phyloP scores from a whole-genome alignment of 2,329 filamentous ascomycete species.

The Alternaria sp. region DNA sequence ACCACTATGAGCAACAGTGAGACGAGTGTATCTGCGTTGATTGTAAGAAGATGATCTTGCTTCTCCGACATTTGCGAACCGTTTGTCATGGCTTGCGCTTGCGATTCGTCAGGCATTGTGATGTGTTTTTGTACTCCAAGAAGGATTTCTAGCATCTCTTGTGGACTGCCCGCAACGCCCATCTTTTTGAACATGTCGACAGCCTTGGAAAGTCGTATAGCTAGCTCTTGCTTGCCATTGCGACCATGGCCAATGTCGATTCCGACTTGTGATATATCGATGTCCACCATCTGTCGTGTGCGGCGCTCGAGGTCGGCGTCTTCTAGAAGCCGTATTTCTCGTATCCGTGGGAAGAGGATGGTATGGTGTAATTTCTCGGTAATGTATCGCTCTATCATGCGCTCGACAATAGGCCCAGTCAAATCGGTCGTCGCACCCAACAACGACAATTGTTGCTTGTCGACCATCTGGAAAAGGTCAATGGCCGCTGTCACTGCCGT shows the following conservation, averaged over 20 bases:
- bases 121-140: slow-evolving; percentile 83
- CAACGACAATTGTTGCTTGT: slow-evolving; percentile 92
- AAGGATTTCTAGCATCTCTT: slow-evolving; percentile 86
- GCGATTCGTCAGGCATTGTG: slow-evolving; percentile 65
- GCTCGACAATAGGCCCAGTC: slow-evolving; percentile 89
- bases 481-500: slow-evolving; percentile 93
- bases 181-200: slow-evolving; percentile 92
- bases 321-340: slow-evolving; percentile 77
- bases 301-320: slow-evolving; percentile 88
- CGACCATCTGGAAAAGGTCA: slow-evolving; percentile 92
- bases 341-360: slow-evolving; percentile 83
- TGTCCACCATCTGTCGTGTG: slow-evolving; percentile 89
- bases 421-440: slow-evolving; percentile 92
- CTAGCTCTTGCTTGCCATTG: slow-evolving; percentile 81
- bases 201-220: slow-evolving; percentile 76
- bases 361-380: slow-evolving; percentile 88
- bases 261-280: slow-evolving; percentile 94
- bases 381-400: slow-evolving; percentile 93
- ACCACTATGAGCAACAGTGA: slow-evolving; percentile 91
- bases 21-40: slow-evolving; percentile 90
- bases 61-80: slow-evolving; percentile 58
- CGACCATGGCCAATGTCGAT: slow-evolving; percentile 82
- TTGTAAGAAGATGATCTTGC: slow-evolving; percentile 65
- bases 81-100: slow-evolving; percentile 26
- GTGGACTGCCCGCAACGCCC: slow-evolving; percentile 76